Base-by-base conservation (phyloP, 2,329 filamentous ascomycete genomes). In the Hypomyces rosellus region DNA sequence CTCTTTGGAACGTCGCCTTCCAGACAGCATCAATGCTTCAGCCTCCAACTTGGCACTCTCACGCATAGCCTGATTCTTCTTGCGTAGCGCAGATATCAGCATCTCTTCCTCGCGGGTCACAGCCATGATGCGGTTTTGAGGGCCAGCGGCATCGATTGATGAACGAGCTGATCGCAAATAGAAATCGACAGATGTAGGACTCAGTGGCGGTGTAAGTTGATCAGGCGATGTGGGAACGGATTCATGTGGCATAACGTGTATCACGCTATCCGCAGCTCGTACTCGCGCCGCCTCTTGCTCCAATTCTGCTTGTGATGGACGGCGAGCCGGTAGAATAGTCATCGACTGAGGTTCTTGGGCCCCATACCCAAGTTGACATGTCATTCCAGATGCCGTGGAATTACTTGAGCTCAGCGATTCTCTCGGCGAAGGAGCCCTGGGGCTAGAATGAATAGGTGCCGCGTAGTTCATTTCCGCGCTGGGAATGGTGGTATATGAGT, bases 31-130 rank as follows among this genome's bases (percentile, higher is more conserved):
- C 51, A 33, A 11, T 6, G 13, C 16, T 33, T 51, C 25, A 5
- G 47, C 20, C 9, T 37, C 46, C 22, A 46, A n/a, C 34, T 46
- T 49, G 6, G 73, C 66, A 3, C 69, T 71, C 54, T 71, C 55
- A 2, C 76, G 74, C 73, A 80, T 78, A n/a, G 69, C 67, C 3
- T 77, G 73, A n/a, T 77, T 70, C 66, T 80, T 80, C 56, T 76
- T 72, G 8, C 79, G 72, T 39, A 82, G 68, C 3, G 79, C 79
- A 2, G 78, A 74, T 4, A 82, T 67, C 1, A 82, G 68, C 70
- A 80, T 74, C 62, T 82, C 76, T 53, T 82, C 79, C 54, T 81
- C 77, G 4, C 69, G 72, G 0, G 78, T 81, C 15, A 82, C 77
- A 1, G 77, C 75, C 74, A 82, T 81, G 49, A 81, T 67, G 1